Percentiles rank a stretch among this genome's conserved stretches.
Evolutionary conservation across 2,329 filamentous ascomycete genomes (phyloP).

Genomic region (Penicillium sp.): DNA sequence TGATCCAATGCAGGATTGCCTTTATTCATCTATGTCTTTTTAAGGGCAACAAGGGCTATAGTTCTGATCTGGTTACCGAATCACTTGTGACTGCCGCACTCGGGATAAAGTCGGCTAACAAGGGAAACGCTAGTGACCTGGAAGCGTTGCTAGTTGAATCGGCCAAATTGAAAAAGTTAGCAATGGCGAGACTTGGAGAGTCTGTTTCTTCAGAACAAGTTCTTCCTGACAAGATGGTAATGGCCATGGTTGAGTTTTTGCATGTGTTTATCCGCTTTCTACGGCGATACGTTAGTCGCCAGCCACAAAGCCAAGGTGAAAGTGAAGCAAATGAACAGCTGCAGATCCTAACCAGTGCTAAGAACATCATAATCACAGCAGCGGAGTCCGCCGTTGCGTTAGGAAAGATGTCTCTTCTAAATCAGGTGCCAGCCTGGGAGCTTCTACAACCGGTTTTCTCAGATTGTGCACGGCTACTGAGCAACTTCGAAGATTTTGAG

Average conservation of each 20-base stretch:
- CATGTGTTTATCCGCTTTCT: conserved; percentile 38
- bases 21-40: conserved; percentile 32
- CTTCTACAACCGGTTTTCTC: conserved; percentile 31
- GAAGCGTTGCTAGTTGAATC: conserved; percentile 43
- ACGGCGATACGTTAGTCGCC: conserved; percentile 37
- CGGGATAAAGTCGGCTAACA: conserved; percentile 33
- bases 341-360: conserved; percentile 27
- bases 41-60: conserved; percentile 21
- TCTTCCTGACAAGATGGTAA: conserved; percentile 19
- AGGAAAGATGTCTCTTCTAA: conserved; percentile 36
- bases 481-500: conserved; percentile 21
- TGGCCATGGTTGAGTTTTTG: conserved; percentile 33
- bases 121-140: conserved; percentile 38
- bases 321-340: conserved; percentile 24
- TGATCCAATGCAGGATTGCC: conserved; percentile 37
- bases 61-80: conserved; percentile 18
- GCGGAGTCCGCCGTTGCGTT: conserved; percentile 39
- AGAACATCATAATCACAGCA: conserved; percentile 36
- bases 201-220: conserved; percentile 21
- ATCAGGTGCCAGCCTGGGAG: conserved; percentile 35
- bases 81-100: conserved; percentile 32
- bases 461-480: conserved; percentile 36
- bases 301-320: conserved; percentile 24
- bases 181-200: conserved; percentile 36
- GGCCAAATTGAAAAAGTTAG: conserved; percentile 40